These are phyloP conservation scores for Mycena kentingensis DNA, from an alignment of 768 basidiomycete species.

Conservation along the genomic window DNA sequence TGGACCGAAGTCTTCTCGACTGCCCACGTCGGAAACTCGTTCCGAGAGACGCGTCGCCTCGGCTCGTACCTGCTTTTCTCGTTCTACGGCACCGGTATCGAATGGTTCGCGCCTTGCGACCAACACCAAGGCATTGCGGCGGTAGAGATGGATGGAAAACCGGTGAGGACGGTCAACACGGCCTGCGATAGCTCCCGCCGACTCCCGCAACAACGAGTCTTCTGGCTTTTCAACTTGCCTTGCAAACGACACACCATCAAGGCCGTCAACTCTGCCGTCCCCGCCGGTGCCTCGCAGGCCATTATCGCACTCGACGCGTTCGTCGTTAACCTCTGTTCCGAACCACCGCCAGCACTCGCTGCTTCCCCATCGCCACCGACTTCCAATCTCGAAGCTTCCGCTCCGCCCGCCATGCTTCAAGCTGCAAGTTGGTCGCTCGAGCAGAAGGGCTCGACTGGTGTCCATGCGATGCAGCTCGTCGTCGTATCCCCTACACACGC, in stretches of 20 bases:
- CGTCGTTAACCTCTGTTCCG: conserved; percentile 55
- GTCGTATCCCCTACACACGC: conserved; percentile 71
- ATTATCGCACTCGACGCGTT: conserved; percentile 65
- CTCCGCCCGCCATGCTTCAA: conserved; percentile 13
- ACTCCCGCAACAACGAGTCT: conserved; percentile 62
- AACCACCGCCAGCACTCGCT: conserved; percentile 5
- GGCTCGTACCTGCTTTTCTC: conserved; percentile 56
- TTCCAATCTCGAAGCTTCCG: conserved; percentile 1
- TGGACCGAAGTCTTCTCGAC: conserved; percentile 61
- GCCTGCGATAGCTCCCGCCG: conserved; percentile 36
- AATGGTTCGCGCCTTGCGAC: conserved; percentile 72
- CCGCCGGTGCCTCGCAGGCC: conserved; percentile 37
- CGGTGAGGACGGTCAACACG: conserved; percentile 47
- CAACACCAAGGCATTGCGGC: conserved; percentile 54
- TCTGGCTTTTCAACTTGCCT: conserved; percentile 57
- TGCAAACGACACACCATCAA: conserved; percentile 61
- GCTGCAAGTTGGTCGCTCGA: conserved; percentile 53
- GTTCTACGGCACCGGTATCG: conserved; percentile 75
- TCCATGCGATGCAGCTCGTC: conserved; percentile 76
- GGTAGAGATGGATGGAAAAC: conserved; percentile 60
- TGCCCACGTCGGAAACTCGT: conserved; percentile 50
- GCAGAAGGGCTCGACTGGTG: conserved; percentile 72
- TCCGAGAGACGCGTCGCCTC: conserved; percentile 50
- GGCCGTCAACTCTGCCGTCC: conserved; percentile 56
- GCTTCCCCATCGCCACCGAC: conserved; percentile 1